Base-by-base conservation (phyloP, 805 yeast species). In the Hanseniaspora taiwanica region DNA sequence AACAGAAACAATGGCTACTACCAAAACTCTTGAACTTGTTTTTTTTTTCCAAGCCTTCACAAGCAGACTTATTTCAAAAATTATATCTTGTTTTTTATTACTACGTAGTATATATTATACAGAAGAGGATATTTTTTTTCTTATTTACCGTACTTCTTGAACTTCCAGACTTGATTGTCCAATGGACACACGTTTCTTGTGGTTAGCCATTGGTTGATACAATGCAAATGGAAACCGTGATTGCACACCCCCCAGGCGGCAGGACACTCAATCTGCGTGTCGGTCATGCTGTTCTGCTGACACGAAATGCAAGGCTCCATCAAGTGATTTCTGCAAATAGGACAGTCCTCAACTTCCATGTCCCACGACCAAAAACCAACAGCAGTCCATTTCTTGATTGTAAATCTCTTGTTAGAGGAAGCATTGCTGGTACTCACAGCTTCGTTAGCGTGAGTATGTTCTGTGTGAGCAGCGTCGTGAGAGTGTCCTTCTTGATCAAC, bases 331-430 rank as follows among this genome's bases (percentile, higher is more conserved):
- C 97, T 74, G 70, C 99, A 91, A 58, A 91, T 91, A 31, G 99
- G 97, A 68, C 99, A 91, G 41, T 84, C 85, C 48, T 93, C 98
- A 41, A 85, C 89, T 27, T 78, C 89, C 45, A 85, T 81, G 62
- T 85, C 95, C 98, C 98, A 91, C 1, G 96, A 85, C 99, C 99
- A 91, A 58, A 91, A 85, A n/a, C 97, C 97, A 37, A 91, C 98
- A 0, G 97, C 97, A 12, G 95, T 86, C 97, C 98, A 89, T 66
- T 87, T 91, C 57, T 85, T 83, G 32, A 91, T 87, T 58, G 89
- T 96, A 52, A 91, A 87, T 51, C 83, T 71, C 64, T 80, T 76
- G 45, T 58, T 57, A 29, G 43, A 37, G 33, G 42, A 18, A 19
- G 34, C n/a, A n/a, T n/a, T n/a, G n/a, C n/a, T n/a, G n/a, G 29